phyloP scores from a whole-genome alignment of 2,329 filamentous ascomycete genomes.

The Shiraia bambusicola region DNA sequence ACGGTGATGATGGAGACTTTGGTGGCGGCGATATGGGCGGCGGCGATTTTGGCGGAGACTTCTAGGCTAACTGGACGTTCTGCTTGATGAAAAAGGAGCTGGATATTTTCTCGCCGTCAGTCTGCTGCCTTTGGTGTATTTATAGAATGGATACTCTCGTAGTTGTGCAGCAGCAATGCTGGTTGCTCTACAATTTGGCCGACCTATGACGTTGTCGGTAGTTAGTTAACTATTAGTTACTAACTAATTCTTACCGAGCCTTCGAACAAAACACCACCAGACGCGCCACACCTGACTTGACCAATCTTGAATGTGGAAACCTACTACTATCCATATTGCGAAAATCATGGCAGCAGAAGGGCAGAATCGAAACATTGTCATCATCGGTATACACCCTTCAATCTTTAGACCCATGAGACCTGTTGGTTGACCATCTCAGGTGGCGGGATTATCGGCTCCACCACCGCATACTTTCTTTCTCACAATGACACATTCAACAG shows the following conservation, averaged over 20 bases:
- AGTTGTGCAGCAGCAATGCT: background rate
- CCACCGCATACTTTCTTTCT: constrained; percentile 87
- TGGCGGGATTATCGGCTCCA: constrained; percentile 89
- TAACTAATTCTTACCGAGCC: constrained; percentile 11
- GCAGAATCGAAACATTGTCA: constrained; percentile 38
- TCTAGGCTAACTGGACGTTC: constrained; percentile 12
- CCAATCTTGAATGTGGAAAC: constrained; percentile 25
- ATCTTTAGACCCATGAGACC: background rate
- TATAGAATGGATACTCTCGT: background rate
- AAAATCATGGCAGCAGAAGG: constrained; percentile 30
- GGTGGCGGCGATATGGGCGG: constrained; percentile 17
- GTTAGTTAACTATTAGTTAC: too few relatives aligned
- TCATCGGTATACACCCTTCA: constrained; percentile 29
- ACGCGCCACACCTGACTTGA: constrained; percentile 16
- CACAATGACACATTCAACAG: constrained; percentile 80
- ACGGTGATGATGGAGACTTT: constrained; percentile 23
- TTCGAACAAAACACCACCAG: constrained; percentile 13
- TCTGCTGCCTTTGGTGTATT: background rate
- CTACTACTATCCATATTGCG: constrained; percentile 12
- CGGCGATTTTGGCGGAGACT: constrained; percentile 32
- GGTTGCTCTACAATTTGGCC: background rate
- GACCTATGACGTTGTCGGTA: constrained; percentile 25
- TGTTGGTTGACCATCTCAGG: constrained; percentile 52
- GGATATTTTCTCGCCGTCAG: too few relatives aligned
- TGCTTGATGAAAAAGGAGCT: too few relatives aligned